phyloP scores from a whole-genome alignment of 108 stramenopile genomes.

The Schizochytrium sp. region DNA sequence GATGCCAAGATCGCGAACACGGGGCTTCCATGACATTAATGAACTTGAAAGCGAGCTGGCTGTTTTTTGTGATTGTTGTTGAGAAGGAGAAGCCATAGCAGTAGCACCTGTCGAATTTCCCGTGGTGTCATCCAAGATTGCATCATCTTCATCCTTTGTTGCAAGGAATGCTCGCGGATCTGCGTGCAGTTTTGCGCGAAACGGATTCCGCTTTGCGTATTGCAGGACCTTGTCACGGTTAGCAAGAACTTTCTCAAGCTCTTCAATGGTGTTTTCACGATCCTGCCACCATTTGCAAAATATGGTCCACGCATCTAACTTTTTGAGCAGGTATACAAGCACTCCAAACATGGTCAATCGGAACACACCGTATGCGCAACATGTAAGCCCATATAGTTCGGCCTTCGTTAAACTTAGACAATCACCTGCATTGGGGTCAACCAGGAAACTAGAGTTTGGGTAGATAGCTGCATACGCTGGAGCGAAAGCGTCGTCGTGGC shows the following conservation, averaged over 20 bases:
- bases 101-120: not conserved
- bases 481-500: slow-evolving; percentile 42
- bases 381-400: not conserved
- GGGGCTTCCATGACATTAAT: not conserved
- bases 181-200: slow-evolving; percentile 42
- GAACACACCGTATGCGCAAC: not conserved
- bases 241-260: slow-evolving; percentile 43
- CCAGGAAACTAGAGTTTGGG: not conserved
- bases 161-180: slow-evolving; percentile 30
- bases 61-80: not conserved
- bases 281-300: slow-evolving; percentile 48
- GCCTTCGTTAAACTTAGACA: not conserved
- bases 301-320: not conserved
- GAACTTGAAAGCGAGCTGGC: not conserved
- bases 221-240: slow-evolving; percentile 17
- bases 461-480: slow-evolving; percentile 30
- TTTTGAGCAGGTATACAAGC: not conserved
- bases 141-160: not conserved
- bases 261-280: slow-evolving; percentile 25
- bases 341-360: not conserved
- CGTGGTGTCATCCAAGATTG: not conserved
- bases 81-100: not conserved
- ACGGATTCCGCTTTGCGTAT: slow-evolving; percentile 48
- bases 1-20: slow-evolving; percentile 49
- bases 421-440: not conserved